Conservation (phyloP, 2,329 filamentous ascomycete genomes). For the Aureobasidium sp. region DNA sequence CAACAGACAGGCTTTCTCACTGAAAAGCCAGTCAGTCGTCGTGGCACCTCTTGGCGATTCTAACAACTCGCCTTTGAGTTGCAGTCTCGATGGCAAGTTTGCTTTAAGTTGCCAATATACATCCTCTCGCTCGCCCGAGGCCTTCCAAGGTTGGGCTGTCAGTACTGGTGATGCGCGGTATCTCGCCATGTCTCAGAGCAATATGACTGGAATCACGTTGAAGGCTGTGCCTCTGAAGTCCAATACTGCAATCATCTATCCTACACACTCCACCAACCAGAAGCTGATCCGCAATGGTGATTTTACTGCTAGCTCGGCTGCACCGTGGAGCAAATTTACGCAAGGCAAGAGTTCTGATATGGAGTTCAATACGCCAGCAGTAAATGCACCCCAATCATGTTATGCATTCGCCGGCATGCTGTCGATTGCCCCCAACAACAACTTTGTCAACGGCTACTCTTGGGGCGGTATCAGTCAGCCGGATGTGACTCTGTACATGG, state of each 20-base stretch:
- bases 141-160: slow-evolving; percentile 11
- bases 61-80: slow-evolving; percentile 7
- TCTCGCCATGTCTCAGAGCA: slow-evolving; percentile 19
- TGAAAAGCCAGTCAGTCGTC: slow-evolving; percentile 6
- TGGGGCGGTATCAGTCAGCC: slow-evolving; percentile 13
- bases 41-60: slow-evolving; percentile 17
- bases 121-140: neutral
- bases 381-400: neutral
- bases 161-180: slow-evolving; percentile 9
- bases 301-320: neutral
- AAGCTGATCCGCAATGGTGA: slow-evolving; percentile 13
- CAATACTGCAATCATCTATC: slow-evolving; percentile 4
- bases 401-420: slow-evolving; percentile 20
- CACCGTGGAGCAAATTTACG: slow-evolving; percentile 1
- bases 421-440: slow-evolving; percentile 2
- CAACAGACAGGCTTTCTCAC: slow-evolving; percentile 13
- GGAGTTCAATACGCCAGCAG: neutral
- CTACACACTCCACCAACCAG: slow-evolving; percentile 7
- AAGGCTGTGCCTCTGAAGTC: slow-evolving; percentile 15
- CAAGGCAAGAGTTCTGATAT: slow-evolving; percentile 18
- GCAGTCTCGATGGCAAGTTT: slow-evolving; percentile 12
- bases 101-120: slow-evolving; percentile 14
- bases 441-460: slow-evolving; percentile 18
- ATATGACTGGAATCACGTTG: neutral
- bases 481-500: slow-evolving; percentile 12